These are phyloP conservation scores for Neonectria punicea DNA, from an alignment of 2,329 filamentous ascomycete genomes.

Conservation along the genomic window DNA sequence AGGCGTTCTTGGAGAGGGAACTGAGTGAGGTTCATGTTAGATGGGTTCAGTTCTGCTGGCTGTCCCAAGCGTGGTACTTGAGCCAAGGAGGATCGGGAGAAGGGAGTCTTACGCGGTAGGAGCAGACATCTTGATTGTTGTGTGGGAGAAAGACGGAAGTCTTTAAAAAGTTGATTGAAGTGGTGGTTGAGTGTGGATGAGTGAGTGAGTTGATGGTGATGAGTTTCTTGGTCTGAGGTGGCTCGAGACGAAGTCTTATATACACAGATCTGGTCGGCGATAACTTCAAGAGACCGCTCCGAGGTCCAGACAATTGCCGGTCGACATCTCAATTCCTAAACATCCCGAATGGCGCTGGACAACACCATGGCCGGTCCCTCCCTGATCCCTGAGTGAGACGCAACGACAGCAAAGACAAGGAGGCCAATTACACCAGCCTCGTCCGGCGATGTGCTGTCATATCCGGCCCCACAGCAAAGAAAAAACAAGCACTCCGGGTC, in stretches of 20 bases:
- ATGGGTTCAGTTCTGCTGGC: constrained; percentile 10
- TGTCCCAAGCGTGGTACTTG: constrained; percentile 4
- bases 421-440: constrained; percentile 14
- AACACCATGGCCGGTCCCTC: background rate
- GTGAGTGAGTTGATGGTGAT: constrained; percentile 37
- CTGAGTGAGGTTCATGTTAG: constrained; percentile 15
- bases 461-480: constrained; percentile 14
- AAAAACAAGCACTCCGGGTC: constrained; percentile 13
- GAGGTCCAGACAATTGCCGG: constrained; percentile 2
- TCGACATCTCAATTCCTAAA: constrained; percentile 10
- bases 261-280: constrained; percentile 26
- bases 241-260: constrained; percentile 38
- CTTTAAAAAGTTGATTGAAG: constrained; percentile 30
- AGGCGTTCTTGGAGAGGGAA: constrained; percentile 43
- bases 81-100: background rate
- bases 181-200: constrained; percentile 36
- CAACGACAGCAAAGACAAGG: constrained; percentile 3
- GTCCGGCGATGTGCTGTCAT: constrained; percentile 20
- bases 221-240: constrained; percentile 15
- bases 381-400: constrained; percentile 21
- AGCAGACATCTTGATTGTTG: constrained; percentile 42
- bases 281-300: constrained; percentile 3
- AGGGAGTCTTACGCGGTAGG: constrained; percentile 38
- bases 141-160: constrained; percentile 22
- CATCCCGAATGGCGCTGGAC: constrained; percentile 15